Evolutionary conservation across 164 flowering plant species (phyloP), one percentile per base, ranked within the genome.

Genomic region (Vitis riparia): DNA sequence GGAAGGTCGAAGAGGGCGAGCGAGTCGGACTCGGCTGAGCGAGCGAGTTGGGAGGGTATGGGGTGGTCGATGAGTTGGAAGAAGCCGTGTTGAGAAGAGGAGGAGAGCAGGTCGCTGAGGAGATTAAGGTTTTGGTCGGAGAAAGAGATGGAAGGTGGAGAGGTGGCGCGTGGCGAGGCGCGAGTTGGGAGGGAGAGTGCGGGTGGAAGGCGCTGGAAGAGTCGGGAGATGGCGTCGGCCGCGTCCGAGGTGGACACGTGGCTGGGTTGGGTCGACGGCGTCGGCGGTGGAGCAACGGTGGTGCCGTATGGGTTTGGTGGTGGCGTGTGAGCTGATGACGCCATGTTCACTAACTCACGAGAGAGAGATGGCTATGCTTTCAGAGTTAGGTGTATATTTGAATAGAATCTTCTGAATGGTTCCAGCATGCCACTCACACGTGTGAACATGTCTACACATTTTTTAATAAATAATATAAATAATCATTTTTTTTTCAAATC

Each of bases 261-360:
- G 73, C 53, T 71, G 23, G 87, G 52, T 5, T 79, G 84, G 0
- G 85, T n/a, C 6, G 91, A 85, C 1, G 96, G 93, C 1, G 93
- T 91, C n/a, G 96, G 96, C 13, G 96, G 96, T 9, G 96, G 96
- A n/a, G 93, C 91, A 19, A 84, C 77, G 70, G 90, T 81, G 75
- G 80, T 72, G 72, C 70, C 76, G 79, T 72, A 61, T 9, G 63
- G 66, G 75, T 64, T 68, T 17, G 79, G 72, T 6, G 44, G 82
- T 27, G 70, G 79, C 13, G 76, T 48, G 32, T 81, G 79, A 52
- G 86, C 51, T 44, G 86, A 73, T 47, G 85, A 82, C 3, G 89
- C 80, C 87, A 83, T 86, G 37, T 3, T 37, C 7, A 51, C 29
- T 27, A 19, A 37, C 44, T 37, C 44, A 37, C 44, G 7, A 37